Evolutionary conservation across 257 asterid species (phyloP), one percentile per base, ranked within the genome.

Genomic region (Solanum neorickii): DNA sequence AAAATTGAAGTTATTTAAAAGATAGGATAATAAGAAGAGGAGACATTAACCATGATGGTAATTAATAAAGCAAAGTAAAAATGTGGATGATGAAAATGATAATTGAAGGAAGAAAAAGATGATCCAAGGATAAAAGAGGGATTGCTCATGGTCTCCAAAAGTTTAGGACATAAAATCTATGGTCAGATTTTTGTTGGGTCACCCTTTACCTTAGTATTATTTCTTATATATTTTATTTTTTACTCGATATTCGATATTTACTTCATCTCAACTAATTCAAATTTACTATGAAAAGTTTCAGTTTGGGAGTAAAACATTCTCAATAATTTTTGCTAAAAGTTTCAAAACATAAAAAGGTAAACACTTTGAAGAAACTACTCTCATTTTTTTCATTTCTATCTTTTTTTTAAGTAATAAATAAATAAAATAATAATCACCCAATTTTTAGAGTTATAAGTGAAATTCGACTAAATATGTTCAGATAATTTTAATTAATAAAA

Each of bases 111-210:
- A 49, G 83, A 88, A 82, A 82, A 83, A 85, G 65, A 86, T 86
- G 65, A 69, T 69, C 41, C 76, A 35, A 31, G 82, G 82, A 84
- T 75, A 33, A 87, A 90, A 91, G 92, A 89, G 89, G 88, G 73
- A 90, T 90, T 89, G 88, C 85, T 27, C 25, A 46, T 89, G 96
- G 95, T 95, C 97, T 88, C 93, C 90, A 92, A 94, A 94, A 94
- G 97, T 84, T 83, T 42, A 91, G 90, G 96, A 95, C 98, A 95
- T 46, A 84, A 94, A 90, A 94, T 94, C 97, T 92, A 86, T 12
- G 87, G 90, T 76, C 77, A 88, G 95, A 92, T 93, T 88, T 92
- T 90, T 94, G 98, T 88, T 92, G 92, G 93, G 89, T 89, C 88
- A 91, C 89, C 89, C 93, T 29, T 88, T 59, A 80, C 66, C 18